Conservation (phyloP, 1,284 basidiomycete genomes). For the Tilletiopsis washingtonensis region DNA sequence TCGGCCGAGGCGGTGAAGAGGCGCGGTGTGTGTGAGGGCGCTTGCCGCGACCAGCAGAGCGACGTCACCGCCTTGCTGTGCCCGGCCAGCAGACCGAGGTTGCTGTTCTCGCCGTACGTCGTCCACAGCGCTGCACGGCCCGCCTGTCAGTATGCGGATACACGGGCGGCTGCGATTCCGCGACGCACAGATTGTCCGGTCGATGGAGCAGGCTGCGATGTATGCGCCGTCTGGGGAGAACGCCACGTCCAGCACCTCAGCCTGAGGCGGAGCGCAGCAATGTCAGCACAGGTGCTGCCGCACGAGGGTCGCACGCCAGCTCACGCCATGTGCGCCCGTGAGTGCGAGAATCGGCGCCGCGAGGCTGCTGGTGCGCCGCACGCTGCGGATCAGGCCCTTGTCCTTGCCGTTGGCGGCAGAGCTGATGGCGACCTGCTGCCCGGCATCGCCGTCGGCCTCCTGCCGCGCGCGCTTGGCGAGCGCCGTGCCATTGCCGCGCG, state of each 20-base stretch:
- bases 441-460: conserved; percentile 12
- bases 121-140: conserved; percentile 31
- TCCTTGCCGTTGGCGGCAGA: conserved; percentile 26
- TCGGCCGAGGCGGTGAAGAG: conserved; percentile 45
- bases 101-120: conserved; percentile 37
- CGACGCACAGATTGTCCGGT: conserved; percentile 32
- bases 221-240: conserved; percentile 36
- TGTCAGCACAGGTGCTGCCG: no score
- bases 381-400: conserved; percentile 26
- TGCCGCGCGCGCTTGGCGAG: conserved; percentile 36
- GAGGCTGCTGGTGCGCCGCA: conserved; percentile 35
- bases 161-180: background rate
- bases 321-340: conserved; percentile 30
- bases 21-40: conserved; percentile 11
- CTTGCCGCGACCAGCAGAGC: conserved; percentile 23
- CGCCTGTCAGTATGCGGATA: background rate
- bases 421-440: conserved; percentile 25
- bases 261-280: background rate
- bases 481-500: no score
- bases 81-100: conserved; percentile 38
- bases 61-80: conserved; percentile 42
- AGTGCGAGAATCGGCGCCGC: conserved; percentile 34
- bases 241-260: conserved; percentile 37
- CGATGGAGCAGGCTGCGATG: conserved; percentile 37
- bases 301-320: background rate